Base-by-base conservation (phyloP, 164 flowering plant species). In the Stephania yunnanensis region DNA sequence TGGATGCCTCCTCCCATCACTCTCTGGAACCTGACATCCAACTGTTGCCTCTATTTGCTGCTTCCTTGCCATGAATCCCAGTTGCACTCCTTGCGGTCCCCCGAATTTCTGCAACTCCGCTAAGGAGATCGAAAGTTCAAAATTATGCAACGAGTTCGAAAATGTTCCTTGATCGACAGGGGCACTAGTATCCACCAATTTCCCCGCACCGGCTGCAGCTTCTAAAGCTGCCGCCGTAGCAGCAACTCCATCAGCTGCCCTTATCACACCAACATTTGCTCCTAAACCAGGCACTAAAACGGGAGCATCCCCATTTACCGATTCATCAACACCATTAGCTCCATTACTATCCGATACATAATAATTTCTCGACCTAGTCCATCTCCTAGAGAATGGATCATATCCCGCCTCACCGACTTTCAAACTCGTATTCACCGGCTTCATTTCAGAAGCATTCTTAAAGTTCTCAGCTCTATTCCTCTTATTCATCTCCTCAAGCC, bases 341-440 rank as follows among this genome's bases (percentile, higher is more conserved):
- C 78, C 90, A 20, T 50, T 84, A 69, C 85, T 75, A 70, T 90
- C 87, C 8, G 91, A 72, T 30, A 81, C 86, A 78, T 89, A 93
- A 80, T 94, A 93, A 74, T 95, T 95, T 76, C 82, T 87, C 2
- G 97, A 94, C 69, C 97, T 82, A 9, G 97, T 94, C 98, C 97
- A 93, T 81, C 99, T 87, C 82, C 98, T 88, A 10, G 99, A 92
- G 79, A 94, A 95, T 10, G 98, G 99, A 74, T 95, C 98, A 78
- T 95, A 93, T 9, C 97, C 99, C 2, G 93, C 98, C 78, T 95
- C 97, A 17, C 97, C 99, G 7, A 90, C 93, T 82, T 93, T 92
- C 76, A 93, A 79, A 74, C 85, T 74, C 9, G 88, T 81, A 76
- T 87, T 92, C 7, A 86, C 82, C 0, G 92, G 90, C 80, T 86